Conservation (phyloP, 257 asterid species). For the Lycium barbarum region DNA sequence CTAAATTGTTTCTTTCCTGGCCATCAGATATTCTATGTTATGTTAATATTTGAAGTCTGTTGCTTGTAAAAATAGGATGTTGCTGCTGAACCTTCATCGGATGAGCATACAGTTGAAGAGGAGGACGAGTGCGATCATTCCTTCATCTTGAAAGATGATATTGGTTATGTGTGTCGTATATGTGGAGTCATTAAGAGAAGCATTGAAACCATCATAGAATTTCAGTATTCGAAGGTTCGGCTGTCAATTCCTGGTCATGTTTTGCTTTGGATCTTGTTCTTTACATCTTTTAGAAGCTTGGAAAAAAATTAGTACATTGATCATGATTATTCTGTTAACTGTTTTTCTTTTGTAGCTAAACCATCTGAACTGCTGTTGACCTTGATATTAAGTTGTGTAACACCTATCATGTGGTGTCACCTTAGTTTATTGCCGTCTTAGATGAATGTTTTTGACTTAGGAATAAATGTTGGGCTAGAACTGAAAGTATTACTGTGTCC, state of each 20-base stretch:
- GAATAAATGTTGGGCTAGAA: not conserved
- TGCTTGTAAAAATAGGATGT: constrained; percentile 56
- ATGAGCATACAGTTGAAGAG: constrained; percentile 51
- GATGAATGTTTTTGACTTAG: not conserved
- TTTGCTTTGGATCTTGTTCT: constrained; percentile 26
- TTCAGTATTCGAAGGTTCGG: constrained; percentile 82
- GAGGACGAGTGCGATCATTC: constrained; percentile 89
- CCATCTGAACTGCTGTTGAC: constrained; percentile 24
- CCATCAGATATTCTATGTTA: not conserved
- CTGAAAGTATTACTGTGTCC: not conserved
- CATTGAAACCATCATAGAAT: constrained; percentile 86
- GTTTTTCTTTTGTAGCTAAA: not conserved
- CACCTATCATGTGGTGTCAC: not conserved
- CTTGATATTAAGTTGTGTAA: constrained; percentile 19
- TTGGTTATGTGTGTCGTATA: constrained; percentile 93
- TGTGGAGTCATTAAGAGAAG: constrained; percentile 91
- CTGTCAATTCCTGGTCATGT: constrained; percentile 32
- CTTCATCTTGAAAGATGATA: constrained; percentile 84
- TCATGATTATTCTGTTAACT: constrained; percentile 24
- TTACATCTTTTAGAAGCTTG: constrained; percentile 33
- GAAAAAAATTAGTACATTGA: constrained; percentile 25
- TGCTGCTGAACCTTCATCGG: constrained; percentile 49
- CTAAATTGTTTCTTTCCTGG: constrained; percentile 9
- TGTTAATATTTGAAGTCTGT: constrained; percentile 16
- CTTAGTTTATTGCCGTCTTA: not conserved